These are phyloP conservation scores for Striga hermonthica DNA, from an alignment of 305 asterid species.

Conservation along the genomic window DNA sequence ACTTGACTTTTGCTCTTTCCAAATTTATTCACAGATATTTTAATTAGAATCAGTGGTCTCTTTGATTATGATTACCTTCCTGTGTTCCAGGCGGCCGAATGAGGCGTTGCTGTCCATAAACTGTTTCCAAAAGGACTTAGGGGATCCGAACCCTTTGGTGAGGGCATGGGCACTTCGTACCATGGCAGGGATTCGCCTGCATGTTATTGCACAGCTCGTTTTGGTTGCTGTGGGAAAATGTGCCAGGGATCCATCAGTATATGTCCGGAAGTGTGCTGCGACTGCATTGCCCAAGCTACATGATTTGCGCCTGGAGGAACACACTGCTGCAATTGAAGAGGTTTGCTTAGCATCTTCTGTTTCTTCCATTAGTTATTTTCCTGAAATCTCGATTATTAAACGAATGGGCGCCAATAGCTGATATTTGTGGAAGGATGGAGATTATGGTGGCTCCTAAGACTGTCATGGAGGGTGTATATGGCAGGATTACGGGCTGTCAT, in stretches of 20 bases:
- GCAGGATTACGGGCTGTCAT: no score
- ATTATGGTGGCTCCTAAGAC: no score
- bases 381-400: conserved; percentile 5
- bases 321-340: conserved; percentile 68
- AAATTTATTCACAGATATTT: conserved; percentile 15
- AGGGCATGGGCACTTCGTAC: conserved; percentile 97
- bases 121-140: conserved; percentile 93
- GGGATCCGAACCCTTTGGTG: conserved; percentile 85
- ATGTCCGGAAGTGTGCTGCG: conserved; percentile 95
- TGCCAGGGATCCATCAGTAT: conserved; percentile 91
- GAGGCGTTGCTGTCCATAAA: conserved; percentile 90
- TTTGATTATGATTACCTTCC: conserved; percentile 16
- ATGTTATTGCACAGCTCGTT: conserved; percentile 80
- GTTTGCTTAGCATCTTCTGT: conserved; percentile 40
- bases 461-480: no score
- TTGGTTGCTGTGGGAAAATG: conserved; percentile 80
- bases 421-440: not conserved
- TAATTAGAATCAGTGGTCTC: conserved; percentile 1
- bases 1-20: conserved; percentile 22
- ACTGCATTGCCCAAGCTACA: conserved; percentile 92
- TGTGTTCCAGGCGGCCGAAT: conserved; percentile 70
- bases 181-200: conserved; percentile 96
- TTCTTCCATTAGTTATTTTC: conserved; percentile 4
- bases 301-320: conserved; percentile 88
- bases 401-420: conserved; percentile 16